Base-by-base conservation (phyloP, 2,329 filamentous ascomycete species). In the Annulohypoxylon truncatum region DNA sequence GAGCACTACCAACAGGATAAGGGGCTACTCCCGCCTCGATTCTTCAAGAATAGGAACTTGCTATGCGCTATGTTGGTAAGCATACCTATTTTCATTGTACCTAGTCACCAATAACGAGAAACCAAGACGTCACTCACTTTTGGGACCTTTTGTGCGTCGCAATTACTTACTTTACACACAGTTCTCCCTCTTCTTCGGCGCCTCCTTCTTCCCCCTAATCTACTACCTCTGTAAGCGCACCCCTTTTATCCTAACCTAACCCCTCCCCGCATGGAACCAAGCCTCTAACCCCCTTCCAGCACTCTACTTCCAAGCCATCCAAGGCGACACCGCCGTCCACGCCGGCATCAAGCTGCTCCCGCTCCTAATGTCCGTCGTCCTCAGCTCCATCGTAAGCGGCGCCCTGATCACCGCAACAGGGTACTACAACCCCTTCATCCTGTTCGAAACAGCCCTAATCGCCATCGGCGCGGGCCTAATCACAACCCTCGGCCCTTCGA, bases 281-380 rank as follows among this genome's bases (percentile, higher is more conserved):
- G 10, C 6, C 8, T 42, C 59, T 50, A 29, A 62, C 31, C n/a
- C 4, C n/a, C 6, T 10, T 10, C 6, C 20, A 83, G 82, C 84
- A 2, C 77, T 85, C 15, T 85, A 84, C 73, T 86, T 85, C 77
- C 84, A 87, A 67, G 83, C 83, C 26, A 82, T 87, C 60, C 80
- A 85, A 67, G 83, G 82, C 55, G 82, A 82, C 64, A 79, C 75
- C n/a, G 83, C 85, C 53, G 83, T 85, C 44, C 75, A 85, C 60
- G 83, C 85, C 4, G 85, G 85, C 58, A 83, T 87, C 73, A 85
- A 85, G 71, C 81, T 85, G 28, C 79, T 88, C 2, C 85, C 85
- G 1, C 78, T 86, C 26, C 78, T 87, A 10, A 80, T 87, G 13
- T 77, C 83, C n/a, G 79, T 82, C 10, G 82, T 86, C 20, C 57